Evolutionary conservation across 805 yeast species (phyloP), one percentile per base, ranked within the genome.

Genomic region (Monosporozyma siamensis): DNA sequence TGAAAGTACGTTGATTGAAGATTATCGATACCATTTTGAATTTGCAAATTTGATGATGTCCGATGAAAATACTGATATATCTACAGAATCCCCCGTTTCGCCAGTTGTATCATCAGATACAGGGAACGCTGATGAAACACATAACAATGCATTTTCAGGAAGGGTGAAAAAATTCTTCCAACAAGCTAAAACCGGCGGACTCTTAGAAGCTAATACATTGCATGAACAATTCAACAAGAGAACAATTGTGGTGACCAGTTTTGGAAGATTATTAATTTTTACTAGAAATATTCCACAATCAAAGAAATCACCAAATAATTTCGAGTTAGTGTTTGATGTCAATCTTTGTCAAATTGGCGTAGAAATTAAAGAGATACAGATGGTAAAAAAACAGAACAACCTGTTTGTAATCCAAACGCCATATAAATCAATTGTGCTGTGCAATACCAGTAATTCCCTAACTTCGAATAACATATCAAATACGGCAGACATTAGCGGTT

Each of bases 221-320:
- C 38, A 39, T 21, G 46, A 40, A 5, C 43, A 40, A 36, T 65
- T 65, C 41, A 59, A 67, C 43, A 66, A 68, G 8, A 71, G 84
- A 48, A 70, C 80, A 1, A 51, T 80, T 45, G 49, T 82, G 11
- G 64, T 80, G 0, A 82, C 89, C 2, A 68, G 77, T 1, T 71
- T 71, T 54, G 90, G 88, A 1, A 66, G 89, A 38, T 77, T 74
- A 1, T 58, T 83, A 45, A 54, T 82, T 1, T 75, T 82, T 46
- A 56, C 51, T 1, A 61, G 64, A 49, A 61, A 58, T 8, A 61
- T 64, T 17, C 66, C 63, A 6, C 35, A 32, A 32, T 22, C 35
- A 12, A 32, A 18, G 7, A 32, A 18, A 5, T 17, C 23, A 4
- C 18, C 35, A 1, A 32, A 32, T 20, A 32, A 32, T 11, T 68